phyloP scores from a whole-genome alignment of 2,329 filamentous ascomycete genomes.

The Paraphaeosphaeria minitans region DNA sequence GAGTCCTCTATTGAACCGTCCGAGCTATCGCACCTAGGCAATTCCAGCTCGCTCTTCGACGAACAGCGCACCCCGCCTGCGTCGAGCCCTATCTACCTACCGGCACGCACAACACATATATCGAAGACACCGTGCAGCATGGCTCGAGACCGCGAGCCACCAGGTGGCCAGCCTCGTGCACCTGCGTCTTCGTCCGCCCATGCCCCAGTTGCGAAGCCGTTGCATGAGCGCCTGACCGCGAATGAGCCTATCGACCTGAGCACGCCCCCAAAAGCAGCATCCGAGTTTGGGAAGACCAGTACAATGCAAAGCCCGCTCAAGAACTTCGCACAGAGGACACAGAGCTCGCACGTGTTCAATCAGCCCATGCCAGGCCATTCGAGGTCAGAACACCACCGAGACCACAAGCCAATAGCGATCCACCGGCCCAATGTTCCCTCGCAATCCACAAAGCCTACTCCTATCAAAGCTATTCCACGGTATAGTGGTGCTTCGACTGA shows the following conservation, averaged over 20 bases:
- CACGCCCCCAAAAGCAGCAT: conserved; percentile 17
- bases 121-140: conserved; percentile 45
- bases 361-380: conserved; percentile 56
- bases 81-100: conserved; percentile 1
- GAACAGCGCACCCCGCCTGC: conserved; percentile 21
- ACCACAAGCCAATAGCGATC: conserved; percentile 29
- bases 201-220: conserved; percentile 25
- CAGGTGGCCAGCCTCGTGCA: conserved; percentile 43
- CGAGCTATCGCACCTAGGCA: conserved; percentile 28
- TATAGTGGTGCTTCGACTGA: conserved; percentile 35
- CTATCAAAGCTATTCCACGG: conserved; percentile 27
- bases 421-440: conserved; percentile 19
- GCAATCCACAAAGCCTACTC: conserved; percentile 22
- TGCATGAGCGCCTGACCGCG: conserved; percentile 35
- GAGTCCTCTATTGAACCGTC: conserved; percentile 16
- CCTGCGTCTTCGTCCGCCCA: conserved; percentile 20
- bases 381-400: conserved; percentile 58
- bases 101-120: conserved; percentile 9
- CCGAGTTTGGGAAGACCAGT: conserved; percentile 64
- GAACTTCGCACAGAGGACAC: conserved; percentile 30
- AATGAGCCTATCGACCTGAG: conserved; percentile 7
- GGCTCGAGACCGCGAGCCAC: conserved; percentile 58
- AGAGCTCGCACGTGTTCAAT: conserved; percentile 55
- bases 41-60: conserved; percentile 46
- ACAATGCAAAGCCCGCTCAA: conserved; percentile 58